Base-by-base conservation (phyloP, 495 filamentous ascomycete genomes). In the Neurospora sp. region DNA sequence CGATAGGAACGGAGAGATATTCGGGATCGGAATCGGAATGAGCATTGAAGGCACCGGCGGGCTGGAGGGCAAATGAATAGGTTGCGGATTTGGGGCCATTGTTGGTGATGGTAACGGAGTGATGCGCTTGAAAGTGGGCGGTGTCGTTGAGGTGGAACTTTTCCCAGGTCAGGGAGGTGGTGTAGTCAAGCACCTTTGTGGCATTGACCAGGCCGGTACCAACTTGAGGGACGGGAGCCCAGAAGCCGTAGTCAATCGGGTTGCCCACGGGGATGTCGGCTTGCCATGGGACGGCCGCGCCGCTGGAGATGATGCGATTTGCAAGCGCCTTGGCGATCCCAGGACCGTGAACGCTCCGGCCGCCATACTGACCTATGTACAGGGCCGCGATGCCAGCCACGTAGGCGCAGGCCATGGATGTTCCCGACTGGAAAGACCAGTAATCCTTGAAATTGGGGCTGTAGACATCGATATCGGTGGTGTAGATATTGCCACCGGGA, bases 381-480 rank as follows among this genome's bases (percentile, higher is more conserved):
- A 87, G 79, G 11, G 85, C 84, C 37, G 84, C 81, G 42, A 84
- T 77, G 23, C 85, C 86, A 18, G 85, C 85, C 10, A 85, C 79
- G 70, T 85, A 88, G 7, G 86, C 86, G 18, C 84, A 81, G 5
- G 87, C 83, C 86, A 88, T 86, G 31, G 84, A 86, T 0, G 86
- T 88, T 71, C 87, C 87, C 54, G 77, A 82, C 6, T 84, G 73
- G 0, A 85, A 76, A 5, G 76, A 80, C 73, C 85, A 87, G 7
- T 78, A 70, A 6, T 35, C 35, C 4, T 35, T 35, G 35, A 35
- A 5, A 35, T 35, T 35, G 31, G 31, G 39, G 4, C 4, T 81
- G 31, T 35, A 35, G 31, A 35, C 76, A 9, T 83, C 71, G 12
- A 75, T 75, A 31, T 79, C 83, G 3, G 86, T 87, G 39, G 82